These are phyloP conservation scores for Blepharisma undulans DNA, from an alignment of 169 alveolate genomes.

Conservation along the genomic window DNA sequence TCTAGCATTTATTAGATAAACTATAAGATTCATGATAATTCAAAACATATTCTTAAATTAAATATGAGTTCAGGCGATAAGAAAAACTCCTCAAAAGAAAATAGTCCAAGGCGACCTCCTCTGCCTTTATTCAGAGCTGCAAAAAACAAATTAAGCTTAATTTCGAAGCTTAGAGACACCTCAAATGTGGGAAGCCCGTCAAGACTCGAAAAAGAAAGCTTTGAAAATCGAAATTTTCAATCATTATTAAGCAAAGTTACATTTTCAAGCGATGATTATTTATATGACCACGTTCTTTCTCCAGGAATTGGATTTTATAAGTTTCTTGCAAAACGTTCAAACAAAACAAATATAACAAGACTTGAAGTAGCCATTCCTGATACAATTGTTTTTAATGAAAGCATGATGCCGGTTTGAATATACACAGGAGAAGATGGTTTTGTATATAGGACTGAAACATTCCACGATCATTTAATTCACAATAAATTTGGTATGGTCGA, in stretches of 20 bases:
- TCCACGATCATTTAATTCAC: constrained; percentile 55
- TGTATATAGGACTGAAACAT: constrained; percentile 65
- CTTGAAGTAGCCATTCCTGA: constrained; percentile 65
- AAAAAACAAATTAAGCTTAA: background rate
- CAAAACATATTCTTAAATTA: background rate
- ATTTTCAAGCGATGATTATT: constrained; percentile 31
- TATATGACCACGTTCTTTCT: background rate
- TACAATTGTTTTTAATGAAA: constrained; percentile 65
- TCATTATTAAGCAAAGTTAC: constrained; percentile 1
- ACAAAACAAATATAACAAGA: constrained; percentile 6
- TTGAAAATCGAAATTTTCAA: constrained; percentile 7
- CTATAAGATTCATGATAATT: too few relatives aligned
- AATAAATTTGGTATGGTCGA: constrained; percentile 56
- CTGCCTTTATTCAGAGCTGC: background rate
- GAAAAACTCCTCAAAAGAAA: background rate
- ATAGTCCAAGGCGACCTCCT: background rate
- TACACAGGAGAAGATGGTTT: constrained; percentile 66
- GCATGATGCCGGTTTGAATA: constrained; percentile 63
- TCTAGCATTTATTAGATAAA: background rate
- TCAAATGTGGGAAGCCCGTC: background rate
- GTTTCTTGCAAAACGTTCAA: constrained; percentile 41
- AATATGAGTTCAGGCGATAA: background rate
- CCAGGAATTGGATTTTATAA: constrained; percentile 47
- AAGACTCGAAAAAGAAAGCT: background rate
- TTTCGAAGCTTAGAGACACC: background rate